These are phyloP conservation scores for Detonula confervacea DNA, from an alignment of 352 stramenopile genomes.

Conservation along the genomic window DNA sequence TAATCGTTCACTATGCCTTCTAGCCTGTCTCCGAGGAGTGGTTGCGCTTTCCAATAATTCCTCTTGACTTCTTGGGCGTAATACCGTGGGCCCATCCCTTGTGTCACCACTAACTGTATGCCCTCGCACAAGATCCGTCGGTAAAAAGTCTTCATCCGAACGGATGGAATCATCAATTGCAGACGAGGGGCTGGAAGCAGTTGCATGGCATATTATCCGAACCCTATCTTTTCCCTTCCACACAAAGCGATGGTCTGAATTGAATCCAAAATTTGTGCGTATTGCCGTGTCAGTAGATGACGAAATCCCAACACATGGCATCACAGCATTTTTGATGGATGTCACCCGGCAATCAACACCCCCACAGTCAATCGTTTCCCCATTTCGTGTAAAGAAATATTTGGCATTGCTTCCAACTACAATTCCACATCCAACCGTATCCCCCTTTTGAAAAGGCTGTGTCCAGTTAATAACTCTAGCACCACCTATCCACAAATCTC, in stretches of 20 bases:
- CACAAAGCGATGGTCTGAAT: slow-evolving; percentile 18
- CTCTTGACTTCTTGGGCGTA: background rate
- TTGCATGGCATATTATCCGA: slow-evolving; percentile 30
- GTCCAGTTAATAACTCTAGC: slow-evolving; percentile 12
- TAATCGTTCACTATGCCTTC: too few species aligned
- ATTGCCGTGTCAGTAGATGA: slow-evolving; percentile 15
- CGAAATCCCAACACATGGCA: slow-evolving; percentile 20
- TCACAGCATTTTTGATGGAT: slow-evolving; percentile 14
- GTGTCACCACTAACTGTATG: slow-evolving; percentile 12
- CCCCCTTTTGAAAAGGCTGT: slow-evolving; percentile 27
- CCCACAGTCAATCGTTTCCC: slow-evolving; percentile 11
- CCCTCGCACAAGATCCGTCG: slow-evolving; percentile 14
- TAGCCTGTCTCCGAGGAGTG: too few species aligned
- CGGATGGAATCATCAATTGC: slow-evolving; percentile 16
- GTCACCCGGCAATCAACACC: slow-evolving; percentile 4
- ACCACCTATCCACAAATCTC: slow-evolving; percentile 16
- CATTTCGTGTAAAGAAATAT: slow-evolving; percentile 55
- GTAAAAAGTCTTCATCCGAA: slow-evolving; percentile 4
- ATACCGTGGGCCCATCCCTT: background rate
- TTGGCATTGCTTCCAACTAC: slow-evolving; percentile 25
- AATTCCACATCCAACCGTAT: slow-evolving; percentile 52
- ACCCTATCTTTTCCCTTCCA: slow-evolving; percentile 22
- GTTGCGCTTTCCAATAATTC: too few species aligned
- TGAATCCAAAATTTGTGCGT: slow-evolving; percentile 34
- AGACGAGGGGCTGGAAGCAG: background rate